A percentile compares a stretch with the other conserved stretches of the same genome.
These are phyloP conservation scores for Colletotrichum sp. DNA, from an alignment of 2,329 filamentous ascomycete species.

Conservation along the genomic window DNA sequence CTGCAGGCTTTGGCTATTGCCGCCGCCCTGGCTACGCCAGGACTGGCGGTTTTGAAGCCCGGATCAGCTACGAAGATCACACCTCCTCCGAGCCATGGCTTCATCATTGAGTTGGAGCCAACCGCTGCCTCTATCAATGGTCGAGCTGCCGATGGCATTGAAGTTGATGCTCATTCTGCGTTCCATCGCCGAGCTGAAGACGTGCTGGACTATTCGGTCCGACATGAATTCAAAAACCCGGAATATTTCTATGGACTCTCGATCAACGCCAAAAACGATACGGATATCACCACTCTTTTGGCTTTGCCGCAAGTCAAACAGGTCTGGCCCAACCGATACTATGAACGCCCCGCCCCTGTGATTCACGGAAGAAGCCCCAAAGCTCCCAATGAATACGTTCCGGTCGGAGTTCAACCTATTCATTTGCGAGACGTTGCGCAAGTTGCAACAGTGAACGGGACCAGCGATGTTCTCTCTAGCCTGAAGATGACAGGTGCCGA, in stretches of 20 bases:
- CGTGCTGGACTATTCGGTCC: conserved; percentile 5
- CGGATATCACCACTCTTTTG: neutral
- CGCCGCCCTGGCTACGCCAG: neutral
- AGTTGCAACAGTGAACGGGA: conserved; percentile 6
- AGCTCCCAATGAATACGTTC: neutral
- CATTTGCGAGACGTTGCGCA: neutral
- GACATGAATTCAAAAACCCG: conserved; percentile 21
- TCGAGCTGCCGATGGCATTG: neutral
- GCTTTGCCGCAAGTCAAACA: conserved; percentile 20
- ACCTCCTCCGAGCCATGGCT: neutral
- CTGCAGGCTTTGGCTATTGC: neutral
- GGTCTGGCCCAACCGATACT: conserved; percentile 20
- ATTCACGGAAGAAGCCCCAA: neutral
- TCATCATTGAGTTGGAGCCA: conserved; percentile 10
- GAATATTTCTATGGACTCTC: conserved; percentile 23
- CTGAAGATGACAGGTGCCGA: conserved; percentile 39
- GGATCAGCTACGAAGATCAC: neutral
- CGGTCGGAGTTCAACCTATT: neutral
- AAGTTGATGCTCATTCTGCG: neutral
- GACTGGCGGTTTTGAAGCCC: neutral
- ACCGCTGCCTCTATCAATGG: neutral
- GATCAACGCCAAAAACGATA: conserved; percentile 12
- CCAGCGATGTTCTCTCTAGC: conserved; percentile 4
- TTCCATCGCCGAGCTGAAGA: conserved; percentile 12
- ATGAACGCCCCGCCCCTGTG: conserved; percentile 13